These are phyloP conservation scores for Fusarium sp. DNA, from an alignment of 2,329 filamentous ascomycete genomes.

Conservation along the genomic window DNA sequence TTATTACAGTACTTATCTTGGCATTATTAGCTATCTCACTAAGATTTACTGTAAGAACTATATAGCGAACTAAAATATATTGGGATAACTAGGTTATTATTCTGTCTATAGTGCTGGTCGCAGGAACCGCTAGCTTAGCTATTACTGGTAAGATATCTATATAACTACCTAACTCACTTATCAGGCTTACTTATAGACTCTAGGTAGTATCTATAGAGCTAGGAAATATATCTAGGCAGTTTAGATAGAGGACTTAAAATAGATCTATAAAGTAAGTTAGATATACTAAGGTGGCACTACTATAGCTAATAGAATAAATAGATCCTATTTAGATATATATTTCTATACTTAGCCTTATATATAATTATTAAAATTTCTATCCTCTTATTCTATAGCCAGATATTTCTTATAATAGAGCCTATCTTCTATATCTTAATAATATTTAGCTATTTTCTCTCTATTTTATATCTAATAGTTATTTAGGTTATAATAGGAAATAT, in stretches of 20 bases:
- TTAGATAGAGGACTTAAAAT: not conserved
- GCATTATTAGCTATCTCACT: constrained; percentile 1
- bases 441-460: constrained; percentile 21
- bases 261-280: constrained; percentile 15
- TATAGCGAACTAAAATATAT: constrained; percentile 4
- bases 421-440: not conserved
- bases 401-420: constrained; percentile 5
- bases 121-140: constrained; percentile 11
- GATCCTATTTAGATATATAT: constrained; percentile 18
- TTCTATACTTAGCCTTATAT: constrained; percentile 13
- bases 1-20: constrained; percentile 5
- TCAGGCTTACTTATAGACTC: not conserved
- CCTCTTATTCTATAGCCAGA: constrained; percentile 27
- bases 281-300: accelerated
- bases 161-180: accelerated
- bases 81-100: constrained; percentile 27
- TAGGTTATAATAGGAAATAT: constrained; percentile 23
- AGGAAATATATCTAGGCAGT: constrained; percentile 26
- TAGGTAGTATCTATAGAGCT: constrained; percentile 13
- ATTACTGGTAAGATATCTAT: constrained; percentile 3
- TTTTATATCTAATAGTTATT: constrained; percentile 21
- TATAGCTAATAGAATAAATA: not conserved
- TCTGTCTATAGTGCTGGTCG: constrained; percentile 11
- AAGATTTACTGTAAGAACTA: constrained; percentile 7
- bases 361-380: constrained; percentile 26